phyloP scores from a whole-genome alignment of 305 asterid species.

The Fraxinus angustifolia region DNA sequence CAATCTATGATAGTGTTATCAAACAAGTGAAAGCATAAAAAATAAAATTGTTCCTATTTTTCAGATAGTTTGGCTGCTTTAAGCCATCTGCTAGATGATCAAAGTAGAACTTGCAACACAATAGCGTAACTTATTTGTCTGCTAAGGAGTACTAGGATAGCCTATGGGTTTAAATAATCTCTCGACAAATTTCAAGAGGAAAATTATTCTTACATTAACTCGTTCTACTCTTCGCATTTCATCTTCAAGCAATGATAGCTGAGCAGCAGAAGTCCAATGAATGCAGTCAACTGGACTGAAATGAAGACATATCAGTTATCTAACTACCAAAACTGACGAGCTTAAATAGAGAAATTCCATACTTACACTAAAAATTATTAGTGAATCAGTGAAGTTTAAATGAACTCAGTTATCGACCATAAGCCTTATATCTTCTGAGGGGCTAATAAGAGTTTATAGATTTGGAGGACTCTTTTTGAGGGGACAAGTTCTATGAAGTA shows the following conservation, averaged over 20 bases:
- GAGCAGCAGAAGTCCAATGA: slow-evolving; percentile 94
- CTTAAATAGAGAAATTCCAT: not conserved
- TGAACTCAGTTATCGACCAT: not conserved
- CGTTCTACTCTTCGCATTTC: slow-evolving; percentile 98
- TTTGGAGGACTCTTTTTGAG: not conserved
- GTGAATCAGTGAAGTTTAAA: not conserved
- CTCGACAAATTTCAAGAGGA: not conserved
- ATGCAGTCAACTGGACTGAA: slow-evolving; percentile 99
- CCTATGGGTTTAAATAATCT: not conserved
- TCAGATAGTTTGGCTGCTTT: not conserved
- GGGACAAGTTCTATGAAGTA: not conserved
- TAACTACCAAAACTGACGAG: slow-evolving; percentile 18
- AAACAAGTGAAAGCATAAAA: not conserved
- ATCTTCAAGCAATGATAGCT: slow-evolving; percentile 87
- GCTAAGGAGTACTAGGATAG: not conserved
- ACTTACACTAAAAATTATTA: not conserved
- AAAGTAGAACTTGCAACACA: not conserved
- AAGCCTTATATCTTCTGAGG: not conserved
- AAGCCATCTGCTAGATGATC: not conserved
- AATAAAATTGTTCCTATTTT: not conserved
- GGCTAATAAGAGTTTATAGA: not conserved
- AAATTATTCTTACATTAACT: slow-evolving; percentile 66
- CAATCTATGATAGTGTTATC: not conserved
- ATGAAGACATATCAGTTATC: slow-evolving; percentile 26
- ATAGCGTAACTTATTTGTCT: not conserved